Conservation (phyloP, 441 rosid genomes). For the Sinapis alba region DNA sequence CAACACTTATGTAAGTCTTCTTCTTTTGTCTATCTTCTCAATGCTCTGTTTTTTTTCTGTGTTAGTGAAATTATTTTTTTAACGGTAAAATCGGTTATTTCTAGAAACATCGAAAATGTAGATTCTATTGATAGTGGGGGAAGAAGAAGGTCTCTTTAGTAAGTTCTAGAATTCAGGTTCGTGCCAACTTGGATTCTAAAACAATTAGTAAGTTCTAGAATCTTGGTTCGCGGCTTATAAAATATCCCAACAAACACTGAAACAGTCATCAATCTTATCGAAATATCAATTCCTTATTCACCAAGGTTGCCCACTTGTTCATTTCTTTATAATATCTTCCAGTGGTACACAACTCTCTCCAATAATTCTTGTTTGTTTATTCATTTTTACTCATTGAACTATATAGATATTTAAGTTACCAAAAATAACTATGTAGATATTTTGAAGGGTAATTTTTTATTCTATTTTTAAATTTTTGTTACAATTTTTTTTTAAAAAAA, state of each 20-base stretch:
- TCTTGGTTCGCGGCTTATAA: not conserved
- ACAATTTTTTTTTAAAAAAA: too few species aligned
- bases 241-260: slow-evolving; percentile 15
- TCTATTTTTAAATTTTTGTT: too few species aligned
- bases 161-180: slow-evolving; percentile 28
- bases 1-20: slow-evolving; percentile 49
- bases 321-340: not conserved
- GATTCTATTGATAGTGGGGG: slow-evolving; percentile 25
- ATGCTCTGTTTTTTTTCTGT: not conserved
- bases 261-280: slow-evolving; percentile 27
- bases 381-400: not conserved
- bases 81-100: not conserved
- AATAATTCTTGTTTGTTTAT: slow-evolving; percentile 21
- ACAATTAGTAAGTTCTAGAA: slow-evolving; percentile 8
- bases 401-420: too few species aligned
- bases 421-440: too few species aligned
- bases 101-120: slow-evolving; percentile 36
- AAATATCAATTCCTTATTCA: slow-evolving; percentile 4
- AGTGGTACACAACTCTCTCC: slow-evolving; percentile 4
- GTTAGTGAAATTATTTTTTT: not conserved
- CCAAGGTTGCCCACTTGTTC: slow-evolving; percentile 34
- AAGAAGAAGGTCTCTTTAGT: slow-evolving; percentile 26
- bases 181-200: slow-evolving; percentile 14
- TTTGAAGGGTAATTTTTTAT: too few species aligned
- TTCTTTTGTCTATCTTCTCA: not conserved